phyloP scores from a whole-genome alignment of 2,329 filamentous ascomycete species.

The Emericellopsis cladophorae region DNA sequence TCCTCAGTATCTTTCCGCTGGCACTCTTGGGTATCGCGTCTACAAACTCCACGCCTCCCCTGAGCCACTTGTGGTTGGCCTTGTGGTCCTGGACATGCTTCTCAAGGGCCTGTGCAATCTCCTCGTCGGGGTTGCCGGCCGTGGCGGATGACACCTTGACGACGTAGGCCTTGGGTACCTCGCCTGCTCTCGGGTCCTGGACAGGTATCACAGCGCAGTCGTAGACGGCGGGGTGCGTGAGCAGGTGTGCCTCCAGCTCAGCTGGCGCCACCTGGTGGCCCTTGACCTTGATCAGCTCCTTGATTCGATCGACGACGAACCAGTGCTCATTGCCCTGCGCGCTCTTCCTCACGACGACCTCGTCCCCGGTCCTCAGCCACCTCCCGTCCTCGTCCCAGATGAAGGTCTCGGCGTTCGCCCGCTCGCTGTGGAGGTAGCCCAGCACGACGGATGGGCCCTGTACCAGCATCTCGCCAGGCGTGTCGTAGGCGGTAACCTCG shows the following conservation, averaged over 20 bases:
- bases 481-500: slow-evolving; percentile 52
- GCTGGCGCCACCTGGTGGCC: slow-evolving; percentile 67
- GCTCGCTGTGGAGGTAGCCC: slow-evolving; percentile 72
- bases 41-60: slow-evolving; percentile 46
- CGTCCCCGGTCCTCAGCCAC: slow-evolving; percentile 73
- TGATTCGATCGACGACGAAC: slow-evolving; percentile 63
- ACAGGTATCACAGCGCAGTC: slow-evolving; percentile 63
- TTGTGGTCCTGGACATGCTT: slow-evolving; percentile 51
- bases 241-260: slow-evolving; percentile 60
- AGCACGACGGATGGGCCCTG: slow-evolving; percentile 61
- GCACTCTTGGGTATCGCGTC: slow-evolving; percentile 58
- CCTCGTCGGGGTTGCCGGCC: slow-evolving; percentile 37
- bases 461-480: slow-evolving; percentile 68
- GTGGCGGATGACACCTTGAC: slow-evolving; percentile 30
- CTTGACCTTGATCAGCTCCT: slow-evolving; percentile 62
- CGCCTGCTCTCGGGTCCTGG: slow-evolving; percentile 39
- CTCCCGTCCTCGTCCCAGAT: slow-evolving; percentile 44
- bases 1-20: slow-evolving; percentile 56
- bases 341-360: slow-evolving; percentile 52
- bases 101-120: slow-evolving; percentile 33
- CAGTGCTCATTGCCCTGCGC: slow-evolving; percentile 60
- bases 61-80: slow-evolving; percentile 53
- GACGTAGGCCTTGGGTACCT: slow-evolving; percentile 49
- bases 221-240: slow-evolving; percentile 55
- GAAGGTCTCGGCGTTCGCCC: slow-evolving; percentile 68